phyloP scores from a whole-genome alignment of 345 rosid genomes.

The Boechera stricta region DNA sequence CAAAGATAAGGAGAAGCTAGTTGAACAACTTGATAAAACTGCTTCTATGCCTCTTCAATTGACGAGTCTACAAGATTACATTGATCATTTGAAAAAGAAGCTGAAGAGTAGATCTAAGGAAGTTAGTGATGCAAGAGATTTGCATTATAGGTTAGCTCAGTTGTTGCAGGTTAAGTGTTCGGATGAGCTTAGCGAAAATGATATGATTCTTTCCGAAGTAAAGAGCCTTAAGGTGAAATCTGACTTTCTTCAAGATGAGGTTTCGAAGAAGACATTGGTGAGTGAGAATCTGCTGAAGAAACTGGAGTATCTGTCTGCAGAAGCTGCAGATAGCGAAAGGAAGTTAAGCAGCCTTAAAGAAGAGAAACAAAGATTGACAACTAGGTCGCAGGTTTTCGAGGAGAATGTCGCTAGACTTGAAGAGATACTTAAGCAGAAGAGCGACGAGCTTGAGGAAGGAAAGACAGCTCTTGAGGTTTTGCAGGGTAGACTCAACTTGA shows the following conservation, averaged over 20 bases:
- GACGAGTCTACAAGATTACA: constrained; percentile 43
- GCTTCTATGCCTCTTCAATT: constrained; percentile 35
- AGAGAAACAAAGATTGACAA: constrained; percentile 51
- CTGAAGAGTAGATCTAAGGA: constrained; percentile 51
- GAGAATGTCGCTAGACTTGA: constrained; percentile 52
- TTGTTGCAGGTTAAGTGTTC: constrained; percentile 53
- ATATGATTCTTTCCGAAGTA: constrained; percentile 51
- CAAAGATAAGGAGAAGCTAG: constrained; percentile 51
- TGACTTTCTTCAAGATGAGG: constrained; percentile 52
- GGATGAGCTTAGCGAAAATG: constrained; percentile 43
- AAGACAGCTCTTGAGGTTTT: constrained; percentile 46
- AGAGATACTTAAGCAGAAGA: constrained; percentile 50
- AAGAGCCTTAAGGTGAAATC: constrained; percentile 48
- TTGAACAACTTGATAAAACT: constrained; percentile 43
- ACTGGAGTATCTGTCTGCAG: constrained; percentile 42
- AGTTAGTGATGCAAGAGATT: constrained; percentile 54
- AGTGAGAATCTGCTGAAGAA: constrained; percentile 46
- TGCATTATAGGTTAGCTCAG: constrained; percentile 50
- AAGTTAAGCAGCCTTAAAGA: constrained; percentile 43
- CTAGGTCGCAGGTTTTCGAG: constrained; percentile 51
- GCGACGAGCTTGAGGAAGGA: constrained; percentile 50
- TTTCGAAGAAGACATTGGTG: constrained; percentile 50
- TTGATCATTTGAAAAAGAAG: constrained; percentile 49
- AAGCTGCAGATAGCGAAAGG: constrained; percentile 42
- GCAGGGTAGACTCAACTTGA: constrained; percentile 51